A percentile compares a stretch with the other conserved stretches of the same genome.
phyloP scores from a whole-genome alignment of 352 stramenopile species.

The Globisporangium radiosum region DNA sequence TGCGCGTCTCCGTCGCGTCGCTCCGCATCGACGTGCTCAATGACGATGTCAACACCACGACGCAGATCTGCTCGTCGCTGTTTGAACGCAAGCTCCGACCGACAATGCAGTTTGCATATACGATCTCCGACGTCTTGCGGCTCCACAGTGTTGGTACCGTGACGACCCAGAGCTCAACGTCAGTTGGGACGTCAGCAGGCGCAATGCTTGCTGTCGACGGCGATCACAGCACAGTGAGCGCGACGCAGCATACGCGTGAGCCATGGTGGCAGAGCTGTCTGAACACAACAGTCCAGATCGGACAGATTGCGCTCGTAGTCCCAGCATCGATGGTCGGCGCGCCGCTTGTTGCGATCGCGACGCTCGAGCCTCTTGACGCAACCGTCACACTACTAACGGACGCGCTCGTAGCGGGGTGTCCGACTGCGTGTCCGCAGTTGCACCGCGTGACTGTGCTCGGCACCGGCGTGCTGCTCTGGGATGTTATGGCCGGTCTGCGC shows the following conservation, averaged over 20 bases:
- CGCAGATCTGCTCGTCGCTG: constrained; percentile 53
- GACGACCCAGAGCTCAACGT: constrained; percentile 35
- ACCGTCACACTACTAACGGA: constrained; percentile 12
- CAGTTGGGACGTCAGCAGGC: constrained; percentile 1
- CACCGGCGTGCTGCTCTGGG: constrained; percentile 37
- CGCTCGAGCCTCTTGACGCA: constrained; percentile 19
- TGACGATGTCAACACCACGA: constrained; percentile 13
- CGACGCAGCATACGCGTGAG: constrained; percentile 25
- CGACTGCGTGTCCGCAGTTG: constrained; percentile 27
- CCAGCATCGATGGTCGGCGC: constrained; percentile 18
- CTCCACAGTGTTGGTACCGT: neutral
- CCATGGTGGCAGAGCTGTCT: constrained; percentile 60
- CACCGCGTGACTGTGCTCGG: constrained; percentile 20
- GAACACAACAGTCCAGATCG: constrained; percentile 27
- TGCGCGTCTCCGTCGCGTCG: constrained; percentile 32
- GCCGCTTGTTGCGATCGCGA: constrained; percentile 30
- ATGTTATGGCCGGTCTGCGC: constrained; percentile 36
- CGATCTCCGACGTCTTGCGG: constrained; percentile 38
- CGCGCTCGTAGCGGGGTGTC: constrained; percentile 29
- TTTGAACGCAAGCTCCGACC: constrained; percentile 54
- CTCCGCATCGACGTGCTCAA: constrained; percentile 46
- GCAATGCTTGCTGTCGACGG: constrained; percentile 27
- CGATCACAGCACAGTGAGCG: constrained; percentile 11
- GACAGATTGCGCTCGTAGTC: constrained; percentile 48
- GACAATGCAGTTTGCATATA: constrained; percentile 30